These are phyloP conservation scores for Cryomyces antarcticus DNA, from an alignment of 495 filamentous ascomycete genomes.

Conservation along the genomic window DNA sequence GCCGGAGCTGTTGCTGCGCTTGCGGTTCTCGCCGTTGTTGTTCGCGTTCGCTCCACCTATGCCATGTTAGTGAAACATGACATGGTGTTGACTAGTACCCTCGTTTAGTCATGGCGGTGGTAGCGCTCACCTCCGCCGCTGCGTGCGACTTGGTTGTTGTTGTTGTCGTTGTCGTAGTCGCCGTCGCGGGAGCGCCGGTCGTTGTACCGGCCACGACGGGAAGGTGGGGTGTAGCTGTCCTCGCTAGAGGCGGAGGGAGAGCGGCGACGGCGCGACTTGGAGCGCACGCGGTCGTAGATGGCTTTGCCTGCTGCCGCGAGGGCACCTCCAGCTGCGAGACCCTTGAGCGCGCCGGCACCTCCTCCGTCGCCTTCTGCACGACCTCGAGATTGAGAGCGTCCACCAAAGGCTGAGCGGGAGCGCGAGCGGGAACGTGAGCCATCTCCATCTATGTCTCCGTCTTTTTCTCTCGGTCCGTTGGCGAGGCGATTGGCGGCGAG, in stretches of 20 bases:
- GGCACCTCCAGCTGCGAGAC: conserved; percentile 53
- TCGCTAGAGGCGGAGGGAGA: conserved; percentile 25
- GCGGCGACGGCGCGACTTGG: conserved; percentile 32
- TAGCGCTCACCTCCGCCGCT: not conserved
- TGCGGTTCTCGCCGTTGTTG: not conserved
- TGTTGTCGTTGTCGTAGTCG: not conserved
- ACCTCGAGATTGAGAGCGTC: conserved; percentile 15
- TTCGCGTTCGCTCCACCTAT: not conserved
- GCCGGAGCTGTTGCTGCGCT: not conserved
- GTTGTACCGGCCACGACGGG: conserved; percentile 10
- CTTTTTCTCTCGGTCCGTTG: conserved; percentile 46
- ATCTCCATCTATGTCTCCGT: conserved; percentile 15
- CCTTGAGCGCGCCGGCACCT: conserved; percentile 31
- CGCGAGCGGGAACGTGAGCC: conserved; percentile 7
- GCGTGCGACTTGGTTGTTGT: not conserved
- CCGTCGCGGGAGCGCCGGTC: not conserved
- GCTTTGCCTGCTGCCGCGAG: conserved; percentile 70
- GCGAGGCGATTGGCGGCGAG: conserved; percentile 63
- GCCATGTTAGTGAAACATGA: too few relatives aligned
- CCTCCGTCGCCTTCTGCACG: conserved; percentile 7
- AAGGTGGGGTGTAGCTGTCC: conserved; percentile 34
- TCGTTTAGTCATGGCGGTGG: too few relatives aligned
- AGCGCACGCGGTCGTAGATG: conserved; percentile 42
- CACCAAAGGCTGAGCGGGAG: conserved; percentile 7
- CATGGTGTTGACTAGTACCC: too few relatives aligned